Evolutionary conservation across 768 basidiomycete genomes (phyloP).

Genomic region (Ramaria rubella): DNA sequence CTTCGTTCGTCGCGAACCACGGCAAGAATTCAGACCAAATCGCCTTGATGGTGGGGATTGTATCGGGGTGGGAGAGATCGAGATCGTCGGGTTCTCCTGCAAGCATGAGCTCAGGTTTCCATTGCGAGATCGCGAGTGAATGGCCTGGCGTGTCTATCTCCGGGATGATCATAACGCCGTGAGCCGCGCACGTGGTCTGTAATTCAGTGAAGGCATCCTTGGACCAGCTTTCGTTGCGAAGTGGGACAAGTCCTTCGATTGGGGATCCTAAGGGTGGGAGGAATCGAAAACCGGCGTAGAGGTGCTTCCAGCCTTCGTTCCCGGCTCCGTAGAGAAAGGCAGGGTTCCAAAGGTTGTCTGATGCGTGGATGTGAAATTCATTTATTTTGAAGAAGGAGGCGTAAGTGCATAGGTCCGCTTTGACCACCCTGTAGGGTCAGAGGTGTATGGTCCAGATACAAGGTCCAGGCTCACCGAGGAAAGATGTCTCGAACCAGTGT

Average conservation of each 20-base stretch:
- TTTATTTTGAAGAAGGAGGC: too few species aligned
- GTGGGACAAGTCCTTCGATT: too few species aligned
- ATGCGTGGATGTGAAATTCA: too few species aligned
- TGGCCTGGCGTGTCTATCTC: conserved; percentile 41
- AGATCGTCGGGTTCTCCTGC: conserved; percentile 30
- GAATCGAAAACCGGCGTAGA: too few species aligned
- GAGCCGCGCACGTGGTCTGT: conserved; percentile 32
- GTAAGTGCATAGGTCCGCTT: conserved; percentile 39
- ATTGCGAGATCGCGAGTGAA: conserved; percentile 38
- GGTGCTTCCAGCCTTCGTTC: too few species aligned
- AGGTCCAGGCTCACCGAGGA: conserved; percentile 26
- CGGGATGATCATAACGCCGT: conserved; percentile 35
- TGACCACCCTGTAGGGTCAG: not conserved
- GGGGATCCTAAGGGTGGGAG: too few species aligned
- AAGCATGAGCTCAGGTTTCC: conserved; percentile 37
- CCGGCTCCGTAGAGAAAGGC: too few species aligned
- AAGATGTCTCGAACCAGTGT: conserved; percentile 36
- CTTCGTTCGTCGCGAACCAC: conserved; percentile 33
- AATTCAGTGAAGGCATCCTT: too few species aligned
- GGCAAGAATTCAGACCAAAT: conserved; percentile 37
- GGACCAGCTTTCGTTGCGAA: too few species aligned
- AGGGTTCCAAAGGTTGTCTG: too few species aligned
- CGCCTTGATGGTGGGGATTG: conserved; percentile 35
- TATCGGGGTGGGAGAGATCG: conserved; percentile 35
- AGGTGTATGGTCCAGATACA: not conserved